Conservation (phyloP, 352 stramenopile genomes). For the Phytophthora rubi region DNA sequence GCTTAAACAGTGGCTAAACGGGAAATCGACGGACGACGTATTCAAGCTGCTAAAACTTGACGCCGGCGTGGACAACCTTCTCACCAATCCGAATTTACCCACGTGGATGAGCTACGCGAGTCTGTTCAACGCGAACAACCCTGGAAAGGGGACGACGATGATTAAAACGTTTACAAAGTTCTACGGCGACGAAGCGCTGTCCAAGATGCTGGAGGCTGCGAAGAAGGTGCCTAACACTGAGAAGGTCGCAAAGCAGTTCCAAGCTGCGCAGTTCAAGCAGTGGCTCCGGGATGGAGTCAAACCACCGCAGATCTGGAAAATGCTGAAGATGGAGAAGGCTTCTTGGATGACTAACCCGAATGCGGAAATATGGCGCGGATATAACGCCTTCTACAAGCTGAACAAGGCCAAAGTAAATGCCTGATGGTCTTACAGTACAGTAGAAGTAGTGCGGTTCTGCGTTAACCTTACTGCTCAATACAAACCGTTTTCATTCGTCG, state of each 20-base stretch:
- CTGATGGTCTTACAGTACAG: not conserved
- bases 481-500: too few relatives aligned
- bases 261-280: slow-evolving; percentile 8
- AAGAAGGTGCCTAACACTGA: slow-evolving; percentile 6
- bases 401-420: not conserved
- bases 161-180: slow-evolving; percentile 17
- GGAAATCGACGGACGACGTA: not conserved
- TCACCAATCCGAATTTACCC: slow-evolving; percentile 1
- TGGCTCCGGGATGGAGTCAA: slow-evolving; percentile 6
- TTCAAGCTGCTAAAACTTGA: slow-evolving; percentile 7
- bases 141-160: slow-evolving; percentile 7
- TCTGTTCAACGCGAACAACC: slow-evolving; percentile 8
- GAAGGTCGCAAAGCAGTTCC: slow-evolving; percentile 4
- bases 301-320: slow-evolving; percentile 2
- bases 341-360: slow-evolving; percentile 14
- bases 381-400: slow-evolving; percentile 6
- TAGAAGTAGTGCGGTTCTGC: too few relatives aligned
- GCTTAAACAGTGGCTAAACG: not conserved
- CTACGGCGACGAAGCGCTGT: slow-evolving; percentile 6
- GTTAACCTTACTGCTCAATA: too few relatives aligned
- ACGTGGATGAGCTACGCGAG: slow-evolving; percentile 6
- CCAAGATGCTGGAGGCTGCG: slow-evolving; percentile 15
- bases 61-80: not conserved
- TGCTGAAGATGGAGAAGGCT: slow-evolving; percentile 11
- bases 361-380: slow-evolving; percentile 5